Evolutionary conservation across 2,329 filamentous ascomycete genomes (phyloP), one percentile per base, ranked within the genome.

Genomic region (Fusarium nanum): DNA sequence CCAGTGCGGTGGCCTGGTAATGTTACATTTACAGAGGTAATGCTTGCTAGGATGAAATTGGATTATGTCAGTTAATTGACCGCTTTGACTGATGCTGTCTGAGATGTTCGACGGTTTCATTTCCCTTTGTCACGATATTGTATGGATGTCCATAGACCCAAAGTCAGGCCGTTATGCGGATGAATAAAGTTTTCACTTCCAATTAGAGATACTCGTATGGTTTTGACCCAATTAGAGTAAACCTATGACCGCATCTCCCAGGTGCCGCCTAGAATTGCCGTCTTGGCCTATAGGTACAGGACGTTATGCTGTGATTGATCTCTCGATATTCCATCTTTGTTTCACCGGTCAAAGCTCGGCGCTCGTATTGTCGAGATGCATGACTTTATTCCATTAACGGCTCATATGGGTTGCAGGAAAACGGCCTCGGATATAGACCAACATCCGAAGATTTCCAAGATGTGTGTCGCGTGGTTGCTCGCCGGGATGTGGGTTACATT

Each of bases 1-100:
- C 62, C 62, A 65, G 53, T 30, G 6, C 62, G 30, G n/a, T 47
- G 62, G 62, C 34, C 62, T 47, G 62, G 62, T 12, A 16, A 60
- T 12, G 62, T 34, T 50, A 30, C 59, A 45, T 46, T 27, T 20
- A 47, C 25, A 28, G 14, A 44, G 20, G 41, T 14, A n/a, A n/a
- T 52, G 28, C n/a, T 42, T 53, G 23, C 30, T 46, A 30, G 18
- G 28, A 37, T 47, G 22, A 23, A 28, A 18, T 25, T 40, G 18
- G 9, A 23, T 44, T 27, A n/a, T 25, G 32, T 22, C 10, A 32
- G 14, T 23, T 8, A 37, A n/a, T 45, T 32, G 25, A 56, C 47
- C 45, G 60, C 40, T 49, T 64, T 30, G 61, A 23, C 9, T 8
- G 40, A 16, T 28, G 28, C 28, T 28, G 28, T 28, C 28, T 28